A percentile compares a stretch with the other conserved stretches of the same genome.
Conservation (phyloP, 495 filamentous ascomycete species). For the Penicillium antarcticum region DNA sequence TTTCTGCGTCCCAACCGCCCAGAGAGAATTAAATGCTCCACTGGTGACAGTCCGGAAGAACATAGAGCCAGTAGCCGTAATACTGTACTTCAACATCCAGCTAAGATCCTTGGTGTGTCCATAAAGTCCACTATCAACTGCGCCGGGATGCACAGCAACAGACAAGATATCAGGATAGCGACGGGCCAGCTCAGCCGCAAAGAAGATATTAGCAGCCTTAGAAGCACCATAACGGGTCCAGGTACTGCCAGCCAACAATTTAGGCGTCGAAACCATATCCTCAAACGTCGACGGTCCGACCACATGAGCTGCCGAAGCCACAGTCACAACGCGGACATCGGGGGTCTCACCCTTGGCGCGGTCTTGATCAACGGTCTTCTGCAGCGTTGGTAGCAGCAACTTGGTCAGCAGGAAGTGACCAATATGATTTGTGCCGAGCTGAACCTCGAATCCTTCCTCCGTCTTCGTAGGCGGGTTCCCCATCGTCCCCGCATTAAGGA, state of each 20-base stretch:
- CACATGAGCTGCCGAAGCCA: slow-evolving; percentile 40
- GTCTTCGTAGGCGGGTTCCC: slow-evolving; percentile 48
- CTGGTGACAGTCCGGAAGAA: slow-evolving; percentile 33
- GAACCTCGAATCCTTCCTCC: slow-evolving; percentile 76
- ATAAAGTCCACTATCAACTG: slow-evolving; percentile 56
- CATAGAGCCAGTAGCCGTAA: slow-evolving; percentile 17
- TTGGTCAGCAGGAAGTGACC: slow-evolving; percentile 58
- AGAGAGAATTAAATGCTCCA: slow-evolving; percentile 59
- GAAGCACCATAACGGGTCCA: slow-evolving; percentile 58
- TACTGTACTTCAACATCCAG: slow-evolving; percentile 19
- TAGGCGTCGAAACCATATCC: slow-evolving; percentile 40
- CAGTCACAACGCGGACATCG: slow-evolving; percentile 23
- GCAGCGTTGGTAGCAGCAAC: slow-evolving; percentile 57
- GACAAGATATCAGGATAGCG: slow-evolving; percentile 54
- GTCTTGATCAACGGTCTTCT: slow-evolving; percentile 38
- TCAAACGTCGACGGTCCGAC: slow-evolving; percentile 50
- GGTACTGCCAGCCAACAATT: slow-evolving; percentile 26
- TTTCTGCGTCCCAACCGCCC: slow-evolving; percentile 43
- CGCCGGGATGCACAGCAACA: slow-evolving; percentile 64
- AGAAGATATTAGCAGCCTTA: slow-evolving; percentile 73
- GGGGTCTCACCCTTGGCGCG: slow-evolving; percentile 18
- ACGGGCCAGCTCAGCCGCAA: slow-evolving; percentile 54
- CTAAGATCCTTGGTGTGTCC: slow-evolving; percentile 23
- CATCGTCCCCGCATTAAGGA: slow-evolving; percentile 59
- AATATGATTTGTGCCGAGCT: slow-evolving; percentile 61